phyloP scores from a whole-genome alignment of 495 filamentous ascomycete species.

The Xylaria flabelliformis region DNA sequence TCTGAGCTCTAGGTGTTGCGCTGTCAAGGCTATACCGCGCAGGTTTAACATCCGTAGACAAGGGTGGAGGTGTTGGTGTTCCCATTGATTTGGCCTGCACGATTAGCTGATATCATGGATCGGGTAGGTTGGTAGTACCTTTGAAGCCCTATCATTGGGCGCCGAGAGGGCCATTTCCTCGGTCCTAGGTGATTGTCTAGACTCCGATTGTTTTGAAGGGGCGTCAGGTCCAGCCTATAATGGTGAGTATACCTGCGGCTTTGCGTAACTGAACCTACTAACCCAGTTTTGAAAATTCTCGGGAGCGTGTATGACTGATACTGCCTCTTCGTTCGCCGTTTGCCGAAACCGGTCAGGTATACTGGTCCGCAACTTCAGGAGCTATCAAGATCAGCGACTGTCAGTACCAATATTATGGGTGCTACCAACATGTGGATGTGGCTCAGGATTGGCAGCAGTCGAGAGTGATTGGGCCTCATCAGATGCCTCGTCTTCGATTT shows the following conservation, averaged over 20 bases:
- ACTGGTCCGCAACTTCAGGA: constrained; percentile 68
- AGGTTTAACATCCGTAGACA: constrained; percentile 72
- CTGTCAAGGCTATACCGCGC: constrained; percentile 68
- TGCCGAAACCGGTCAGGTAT: constrained; percentile 59
- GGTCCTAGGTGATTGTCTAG: constrained; percentile 36
- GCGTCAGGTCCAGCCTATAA: constrained; percentile 21
- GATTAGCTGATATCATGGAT: constrained; percentile 33
- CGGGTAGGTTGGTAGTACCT: constrained; percentile 37
- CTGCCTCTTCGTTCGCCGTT: constrained; percentile 71
- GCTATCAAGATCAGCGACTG: constrained; percentile 33
- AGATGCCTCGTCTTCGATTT: constrained; percentile 74
- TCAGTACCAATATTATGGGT: constrained; percentile 33
- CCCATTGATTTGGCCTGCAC: constrained; percentile 49
- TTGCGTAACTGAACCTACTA: constrained; percentile 37
- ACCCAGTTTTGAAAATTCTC: constrained; percentile 80
- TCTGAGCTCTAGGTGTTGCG: constrained; percentile 83
- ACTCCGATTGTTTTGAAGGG: constrained; percentile 40
- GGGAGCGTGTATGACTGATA: constrained; percentile 89
- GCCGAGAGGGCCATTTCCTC: constrained; percentile 38
- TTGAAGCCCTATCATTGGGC: constrained; percentile 38
- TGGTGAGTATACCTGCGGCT: constrained; percentile 3
- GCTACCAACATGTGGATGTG: constrained; percentile 41
- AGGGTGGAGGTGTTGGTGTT: constrained; percentile 61
- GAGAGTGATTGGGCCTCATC: constrained; percentile 50
- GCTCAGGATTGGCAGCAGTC: constrained; percentile 34